phyloP scores from a whole-genome alignment of 768 basidiomycete genomes.

The Postia placenta region DNA sequence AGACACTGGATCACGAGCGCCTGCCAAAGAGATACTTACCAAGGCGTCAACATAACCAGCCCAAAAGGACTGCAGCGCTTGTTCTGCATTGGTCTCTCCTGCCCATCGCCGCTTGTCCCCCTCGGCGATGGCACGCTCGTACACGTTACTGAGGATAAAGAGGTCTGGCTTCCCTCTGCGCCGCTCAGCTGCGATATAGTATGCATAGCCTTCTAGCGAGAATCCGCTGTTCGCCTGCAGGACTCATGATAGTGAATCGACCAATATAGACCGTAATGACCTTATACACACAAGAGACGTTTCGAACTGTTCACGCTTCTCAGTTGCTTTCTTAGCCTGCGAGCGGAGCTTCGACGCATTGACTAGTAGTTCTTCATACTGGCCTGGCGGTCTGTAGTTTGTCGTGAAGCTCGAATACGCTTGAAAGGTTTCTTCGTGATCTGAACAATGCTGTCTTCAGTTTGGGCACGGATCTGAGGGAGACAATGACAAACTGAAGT shows the following conservation, averaged over 20 bases:
- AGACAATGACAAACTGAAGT: conserved; percentile 48
- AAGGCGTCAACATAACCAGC: conserved; percentile 62
- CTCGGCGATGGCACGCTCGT: conserved; percentile 73
- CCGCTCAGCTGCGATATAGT: conserved; percentile 59
- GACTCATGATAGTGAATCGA: conserved; percentile 14
- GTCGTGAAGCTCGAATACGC: conserved; percentile 89
- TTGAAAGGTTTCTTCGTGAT: conserved; percentile 75
- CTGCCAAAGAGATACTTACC: too few relatives aligned
- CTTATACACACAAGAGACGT: conserved; percentile 43
- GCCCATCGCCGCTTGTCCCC: conserved; percentile 54
- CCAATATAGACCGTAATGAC: not conserved
- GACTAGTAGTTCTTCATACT: conserved; percentile 75
- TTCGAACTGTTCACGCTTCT: conserved; percentile 61
- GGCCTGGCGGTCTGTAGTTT: conserved; percentile 58
- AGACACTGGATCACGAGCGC: not conserved
- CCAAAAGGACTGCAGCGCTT: conserved; percentile 64
- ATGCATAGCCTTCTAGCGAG: conserved; percentile 56
- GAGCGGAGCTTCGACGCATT: conserved; percentile 69
- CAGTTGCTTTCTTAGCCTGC: conserved; percentile 52
- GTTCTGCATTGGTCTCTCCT: conserved; percentile 52
- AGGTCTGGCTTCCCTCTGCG: conserved; percentile 53
- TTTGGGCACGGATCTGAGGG: not conserved
- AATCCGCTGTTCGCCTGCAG: conserved; percentile 17
- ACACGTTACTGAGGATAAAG: conserved; percentile 49
- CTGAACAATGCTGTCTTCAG: conserved; percentile 32